Base-by-base conservation (phyloP, 768 basidiomycete species). In the Termitomyces heimii region DNA sequence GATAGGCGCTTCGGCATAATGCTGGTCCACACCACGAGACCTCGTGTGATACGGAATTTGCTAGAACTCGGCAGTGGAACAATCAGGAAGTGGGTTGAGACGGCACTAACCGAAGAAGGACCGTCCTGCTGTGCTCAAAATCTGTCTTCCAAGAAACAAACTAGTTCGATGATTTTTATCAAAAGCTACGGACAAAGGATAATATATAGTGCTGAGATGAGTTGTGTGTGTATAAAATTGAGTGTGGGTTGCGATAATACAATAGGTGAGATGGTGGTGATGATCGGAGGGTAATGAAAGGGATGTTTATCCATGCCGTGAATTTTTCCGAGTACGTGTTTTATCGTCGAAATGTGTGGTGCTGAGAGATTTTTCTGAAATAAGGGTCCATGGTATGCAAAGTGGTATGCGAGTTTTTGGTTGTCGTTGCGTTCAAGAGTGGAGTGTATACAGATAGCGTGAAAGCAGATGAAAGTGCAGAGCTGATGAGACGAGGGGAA, bases 171-270 rank as follows among this genome's bases (percentile, higher is more conserved):
- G 31, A 40, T 61, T 56, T 61, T 57, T 58, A 44, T 42, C 51
- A 53, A 62, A 51, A 60, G 63, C 62, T 62, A 63, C 47, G 26
- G 47, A 46, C 39, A 52, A 37, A 29, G 37, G 57, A 59, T 49
- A 54, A 50, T 51, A 57, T 64, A 57, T 61, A 49, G 60, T 62
- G 63, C 50, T 62, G 62, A 63, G 60, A 62, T 60, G 62, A 61
- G 54, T 50, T 43, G 53, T 43, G 44, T 37, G 40, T 18, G 12
- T 29, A 16, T 37, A 14, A n/a, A 18, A 39, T 51, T 37, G 50
- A 40, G 28, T 35, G 48, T 50, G 34, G 14, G 28, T 24, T 16
- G 14, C 46, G 54, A 48, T 60, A 55, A 37, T 63, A 52, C 54
- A 60, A 51, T 42, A 55, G 48, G 29, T 37, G 47, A 53, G 53